Conservation (phyloP, 139 green algal genomes). For the Choricystis sp. region DNA sequence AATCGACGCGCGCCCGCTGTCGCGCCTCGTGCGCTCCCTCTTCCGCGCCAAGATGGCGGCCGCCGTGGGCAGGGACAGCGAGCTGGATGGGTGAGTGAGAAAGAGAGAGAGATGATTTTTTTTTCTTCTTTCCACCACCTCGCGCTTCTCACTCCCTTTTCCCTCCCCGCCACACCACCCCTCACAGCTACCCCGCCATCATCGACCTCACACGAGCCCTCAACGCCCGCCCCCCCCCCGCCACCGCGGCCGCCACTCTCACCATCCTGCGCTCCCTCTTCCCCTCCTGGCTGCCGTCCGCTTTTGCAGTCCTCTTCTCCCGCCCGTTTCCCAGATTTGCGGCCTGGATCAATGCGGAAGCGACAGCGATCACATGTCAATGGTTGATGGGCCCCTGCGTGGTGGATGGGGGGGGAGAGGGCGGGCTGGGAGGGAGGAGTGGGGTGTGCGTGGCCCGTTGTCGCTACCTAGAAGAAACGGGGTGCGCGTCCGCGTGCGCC, state of each 20-base stretch:
- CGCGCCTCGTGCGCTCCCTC: slow-evolving; percentile 43
- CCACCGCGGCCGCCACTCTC: slow-evolving; percentile 43
- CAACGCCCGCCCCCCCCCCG: slow-evolving; percentile 33
- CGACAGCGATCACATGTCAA: slow-evolving; percentile 63
- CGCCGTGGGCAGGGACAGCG: slow-evolving; percentile 38
- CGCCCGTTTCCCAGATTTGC: slow-evolving; percentile 32
- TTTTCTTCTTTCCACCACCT: neutral
- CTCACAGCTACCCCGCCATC: slow-evolving; percentile 59
- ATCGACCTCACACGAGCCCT: slow-evolving; percentile 66
- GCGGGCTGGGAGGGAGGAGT: slow-evolving; percentile 57
- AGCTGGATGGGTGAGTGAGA: slow-evolving; percentile 24
- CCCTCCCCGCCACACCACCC: neutral
- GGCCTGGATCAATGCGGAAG: slow-evolving; percentile 54
- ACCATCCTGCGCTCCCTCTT: slow-evolving; percentile 62
- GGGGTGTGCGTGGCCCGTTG: slow-evolving; percentile 24
- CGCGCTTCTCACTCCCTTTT: neutral
- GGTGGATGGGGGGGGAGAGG: slow-evolving; percentile 60
- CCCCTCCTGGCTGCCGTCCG: slow-evolving; percentile 54
- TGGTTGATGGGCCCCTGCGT: slow-evolving; percentile 78
- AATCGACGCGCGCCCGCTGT: slow-evolving; percentile 47
- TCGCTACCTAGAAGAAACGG: slow-evolving; percentile 69
- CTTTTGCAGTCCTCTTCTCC: slow-evolving; percentile 54
- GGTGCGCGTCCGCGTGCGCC: slow-evolving; percentile 66
- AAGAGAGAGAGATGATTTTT: too few species aligned
- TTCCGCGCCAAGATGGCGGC: slow-evolving; percentile 64